These are phyloP conservation scores for Pythium graminicola DNA, from an alignment of 352 stramenopile species.

Conservation along the genomic window DNA sequence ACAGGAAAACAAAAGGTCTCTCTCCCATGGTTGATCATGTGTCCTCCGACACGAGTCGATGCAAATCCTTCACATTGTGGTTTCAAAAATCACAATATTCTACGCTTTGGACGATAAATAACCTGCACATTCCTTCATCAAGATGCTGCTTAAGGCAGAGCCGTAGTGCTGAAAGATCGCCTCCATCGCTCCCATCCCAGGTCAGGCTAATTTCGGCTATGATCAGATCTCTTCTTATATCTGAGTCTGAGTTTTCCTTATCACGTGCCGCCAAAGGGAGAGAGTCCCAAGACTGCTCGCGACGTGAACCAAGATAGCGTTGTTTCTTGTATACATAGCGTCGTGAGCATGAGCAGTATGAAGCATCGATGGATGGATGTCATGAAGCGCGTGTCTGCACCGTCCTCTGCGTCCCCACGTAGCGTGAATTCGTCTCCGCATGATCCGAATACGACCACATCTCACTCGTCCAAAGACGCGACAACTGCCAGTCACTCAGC, in stretches of 20 bases:
- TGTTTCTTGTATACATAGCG: background rate
- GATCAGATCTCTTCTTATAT: no score
- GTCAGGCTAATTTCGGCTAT: no score
- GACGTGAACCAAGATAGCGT: background rate
- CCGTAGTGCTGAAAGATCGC: no score
- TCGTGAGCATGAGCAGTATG: conserved; percentile 29
- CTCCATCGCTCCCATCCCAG: no score
- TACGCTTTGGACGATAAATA: no score
- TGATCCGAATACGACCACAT: background rate
- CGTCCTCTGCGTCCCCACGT: conserved; percentile 38
- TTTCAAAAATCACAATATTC: no score
- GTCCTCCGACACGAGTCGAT: no score
- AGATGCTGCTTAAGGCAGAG: no score
- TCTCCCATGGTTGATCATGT: no score
- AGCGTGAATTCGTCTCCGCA: conserved; percentile 9
- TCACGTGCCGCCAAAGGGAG: background rate
- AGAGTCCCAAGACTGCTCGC: background rate
- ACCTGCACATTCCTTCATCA: no score
- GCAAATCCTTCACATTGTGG: no score
- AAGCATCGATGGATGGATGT: conserved; percentile 69
- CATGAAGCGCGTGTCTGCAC: conserved; percentile 45
- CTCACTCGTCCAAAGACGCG: background rate
- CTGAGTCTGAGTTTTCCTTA: background rate
- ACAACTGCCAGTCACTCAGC: conserved; percentile 3
- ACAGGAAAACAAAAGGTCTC: no score